Evolutionary conservation across 2,329 filamentous ascomycete species (phyloP).

Genomic region (Bipolaris sorokiniana): DNA sequence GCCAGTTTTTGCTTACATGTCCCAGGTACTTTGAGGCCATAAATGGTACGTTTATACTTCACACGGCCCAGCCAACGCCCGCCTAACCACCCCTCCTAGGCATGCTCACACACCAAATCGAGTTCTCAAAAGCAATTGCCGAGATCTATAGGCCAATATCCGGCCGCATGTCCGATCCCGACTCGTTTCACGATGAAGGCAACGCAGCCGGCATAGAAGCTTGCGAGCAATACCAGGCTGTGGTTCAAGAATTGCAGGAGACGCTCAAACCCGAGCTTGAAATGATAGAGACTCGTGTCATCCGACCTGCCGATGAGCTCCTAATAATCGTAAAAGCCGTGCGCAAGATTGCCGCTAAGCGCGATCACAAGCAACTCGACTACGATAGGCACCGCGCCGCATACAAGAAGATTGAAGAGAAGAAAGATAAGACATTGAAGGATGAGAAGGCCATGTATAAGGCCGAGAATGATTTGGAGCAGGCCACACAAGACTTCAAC

Average conservation of each 20-base stretch:
- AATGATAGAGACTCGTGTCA: conserved; percentile 93
- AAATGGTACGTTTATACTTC: conserved; percentile 65
- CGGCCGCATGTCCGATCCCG: conserved; percentile 90
- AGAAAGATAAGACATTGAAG: conserved; percentile 95
- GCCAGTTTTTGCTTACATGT: conserved; percentile 27
- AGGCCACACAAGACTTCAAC: conserved; percentile 93
- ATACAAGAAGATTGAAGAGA: conserved; percentile 94
- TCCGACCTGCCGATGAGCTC: conserved; percentile 90
- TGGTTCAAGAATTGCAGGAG: conserved; percentile 88
- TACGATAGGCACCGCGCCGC: conserved; percentile 84
- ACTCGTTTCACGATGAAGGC: conserved; percentile 78
- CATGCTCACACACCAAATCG: conserved; percentile 97
- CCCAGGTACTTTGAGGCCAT: conserved; percentile 87
- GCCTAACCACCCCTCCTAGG: conserved; percentile 53
- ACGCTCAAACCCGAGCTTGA: conserved; percentile 90
- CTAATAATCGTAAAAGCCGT: conserved; percentile 95
- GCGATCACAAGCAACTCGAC: conserved; percentile 96
- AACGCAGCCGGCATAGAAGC: conserved; percentile 93
- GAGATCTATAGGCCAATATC: conserved; percentile 99
- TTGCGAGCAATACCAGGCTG: conserved; percentile 93
- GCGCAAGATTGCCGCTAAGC: conserved; percentile 84
- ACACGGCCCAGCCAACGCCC: background rate
- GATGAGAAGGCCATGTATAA: conserved; percentile 98
- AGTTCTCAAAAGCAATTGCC: conserved; percentile 93
- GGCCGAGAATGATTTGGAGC: conserved; percentile 87